These are phyloP conservation scores for Glycine latifolia DNA, from an alignment of 306 rosid genomes.

Conservation along the genomic window DNA sequence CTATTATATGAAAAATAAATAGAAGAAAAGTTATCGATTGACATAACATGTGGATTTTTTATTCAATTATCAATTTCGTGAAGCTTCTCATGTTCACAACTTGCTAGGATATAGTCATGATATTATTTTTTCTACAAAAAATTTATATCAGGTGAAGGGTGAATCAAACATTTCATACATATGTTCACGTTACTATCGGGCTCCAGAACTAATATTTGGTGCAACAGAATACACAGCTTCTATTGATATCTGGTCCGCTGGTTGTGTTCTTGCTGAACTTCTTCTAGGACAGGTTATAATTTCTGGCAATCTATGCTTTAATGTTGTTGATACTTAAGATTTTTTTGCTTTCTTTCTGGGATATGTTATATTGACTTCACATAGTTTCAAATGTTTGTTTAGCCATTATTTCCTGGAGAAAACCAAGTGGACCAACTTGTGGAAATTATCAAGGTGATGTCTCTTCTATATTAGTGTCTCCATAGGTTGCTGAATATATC, in stretches of 20 bases:
- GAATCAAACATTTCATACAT: constrained; percentile 87
- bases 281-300: constrained; percentile 79
- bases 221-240: constrained; percentile 86
- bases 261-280: constrained; percentile 93
- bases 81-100: constrained; percentile 10
- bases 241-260: constrained; percentile 94
- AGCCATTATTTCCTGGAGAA: constrained; percentile 96
- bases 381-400: constrained; percentile 45
- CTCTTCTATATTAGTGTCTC: constrained; percentile 37
- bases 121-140: background rate
- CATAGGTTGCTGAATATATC: constrained; percentile 6
- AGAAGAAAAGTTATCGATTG: background rate
- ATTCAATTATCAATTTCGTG: constrained; percentile 27
- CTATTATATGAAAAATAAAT: constrained; percentile 26
- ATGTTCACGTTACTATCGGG: constrained; percentile 91
- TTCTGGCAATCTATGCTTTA: constrained; percentile 11
- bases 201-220: constrained; percentile 94
- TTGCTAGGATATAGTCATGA: constrained; percentile 10
- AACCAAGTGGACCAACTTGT: constrained; percentile 92
- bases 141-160: constrained; percentile 66
- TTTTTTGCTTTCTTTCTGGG: background rate
- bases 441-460: constrained; percentile 80
- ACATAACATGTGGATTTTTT: background rate
- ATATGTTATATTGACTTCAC: constrained; percentile 29
- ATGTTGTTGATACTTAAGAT: constrained; percentile 15